Evolutionary conservation across 1,139 yeast species (phyloP).

Genomic region (Debaryomyces singareniensis): DNA sequence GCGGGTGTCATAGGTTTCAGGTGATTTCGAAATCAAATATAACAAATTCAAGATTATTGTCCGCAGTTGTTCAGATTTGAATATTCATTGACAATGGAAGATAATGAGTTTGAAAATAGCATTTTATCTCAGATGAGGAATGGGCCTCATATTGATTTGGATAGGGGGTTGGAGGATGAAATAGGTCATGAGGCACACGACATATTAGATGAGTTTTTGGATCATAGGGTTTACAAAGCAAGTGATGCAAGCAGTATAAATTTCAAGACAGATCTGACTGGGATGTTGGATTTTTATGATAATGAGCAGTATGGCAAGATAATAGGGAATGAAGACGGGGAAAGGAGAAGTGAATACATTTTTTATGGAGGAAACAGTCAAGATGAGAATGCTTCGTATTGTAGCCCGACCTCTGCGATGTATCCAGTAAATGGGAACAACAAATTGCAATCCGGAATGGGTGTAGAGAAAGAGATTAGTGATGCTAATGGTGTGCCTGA

Average conservation of each 20-base stretch:
- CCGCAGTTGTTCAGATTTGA: no score
- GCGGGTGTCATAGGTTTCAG: no score
- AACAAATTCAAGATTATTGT: no score
- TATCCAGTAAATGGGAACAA: not conserved
- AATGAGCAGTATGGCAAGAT: constrained; percentile 1
- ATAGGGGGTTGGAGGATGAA: constrained; percentile 14
- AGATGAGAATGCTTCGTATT: constrained; percentile 3
- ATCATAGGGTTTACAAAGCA: constrained; percentile 37
- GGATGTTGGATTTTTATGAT: constrained; percentile 1
- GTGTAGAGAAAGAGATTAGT: not conserved
- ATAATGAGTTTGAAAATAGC: no score
- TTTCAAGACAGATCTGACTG: not conserved
- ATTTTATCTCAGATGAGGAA: not conserved
- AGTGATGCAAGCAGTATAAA: not conserved
- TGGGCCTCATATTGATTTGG: constrained; percentile 4
- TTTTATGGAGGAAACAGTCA: not conserved
- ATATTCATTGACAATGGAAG: no score
- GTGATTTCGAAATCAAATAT: no score
- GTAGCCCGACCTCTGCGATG: not conserved
- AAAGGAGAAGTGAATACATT: not conserved
- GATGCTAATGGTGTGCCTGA: not conserved
- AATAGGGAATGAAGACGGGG: not conserved
- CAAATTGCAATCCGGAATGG: not conserved
- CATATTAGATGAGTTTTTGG: constrained; percentile 51
- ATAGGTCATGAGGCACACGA: constrained; percentile 20